Evolutionary conservation across 306 rosid genomes (phyloP).

Genomic region (Cotoneaster glaucophyllus): DNA sequence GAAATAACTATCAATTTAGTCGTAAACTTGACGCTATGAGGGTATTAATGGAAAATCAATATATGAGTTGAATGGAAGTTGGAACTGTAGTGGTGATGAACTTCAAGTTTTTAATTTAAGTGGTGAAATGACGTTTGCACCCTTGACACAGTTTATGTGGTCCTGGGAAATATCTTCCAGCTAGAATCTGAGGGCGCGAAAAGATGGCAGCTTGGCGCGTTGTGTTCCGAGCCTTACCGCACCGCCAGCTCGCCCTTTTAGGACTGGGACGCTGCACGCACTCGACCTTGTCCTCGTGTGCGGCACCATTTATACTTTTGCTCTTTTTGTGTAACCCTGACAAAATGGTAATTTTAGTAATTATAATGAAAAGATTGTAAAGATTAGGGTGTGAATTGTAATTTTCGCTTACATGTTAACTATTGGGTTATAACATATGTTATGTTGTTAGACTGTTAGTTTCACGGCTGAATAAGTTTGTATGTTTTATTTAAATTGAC

Average conservation of each 20-base stretch:
- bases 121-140: not conserved
- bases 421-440: not conserved
- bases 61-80: conserved; percentile 11
- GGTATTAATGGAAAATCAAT: not conserved
- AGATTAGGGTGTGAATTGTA: not conserved
- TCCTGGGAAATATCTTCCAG: not conserved
- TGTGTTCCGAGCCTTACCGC: conserved; percentile 4
- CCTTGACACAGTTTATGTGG: not conserved
- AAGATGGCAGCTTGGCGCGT: not conserved
- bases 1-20: no score
- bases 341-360: not conserved
- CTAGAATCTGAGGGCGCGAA: not conserved
- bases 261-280: not conserved
- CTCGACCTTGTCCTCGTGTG: not conserved
- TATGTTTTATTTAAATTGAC: not conserved
- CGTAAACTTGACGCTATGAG: not conserved
- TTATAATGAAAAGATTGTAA: not conserved
- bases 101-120: not conserved
- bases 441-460: not conserved
- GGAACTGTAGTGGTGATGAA: not conserved
- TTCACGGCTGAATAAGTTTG: not conserved
- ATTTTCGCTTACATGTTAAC: not conserved
- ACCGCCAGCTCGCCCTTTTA: not conserved
- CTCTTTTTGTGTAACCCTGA: not conserved
- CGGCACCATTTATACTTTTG: not conserved